Evolutionary conservation across 2,329 filamentous ascomycete species (phyloP), one percentile per base, ranked within the genome.

Genomic region (Botrytis porri): DNA sequence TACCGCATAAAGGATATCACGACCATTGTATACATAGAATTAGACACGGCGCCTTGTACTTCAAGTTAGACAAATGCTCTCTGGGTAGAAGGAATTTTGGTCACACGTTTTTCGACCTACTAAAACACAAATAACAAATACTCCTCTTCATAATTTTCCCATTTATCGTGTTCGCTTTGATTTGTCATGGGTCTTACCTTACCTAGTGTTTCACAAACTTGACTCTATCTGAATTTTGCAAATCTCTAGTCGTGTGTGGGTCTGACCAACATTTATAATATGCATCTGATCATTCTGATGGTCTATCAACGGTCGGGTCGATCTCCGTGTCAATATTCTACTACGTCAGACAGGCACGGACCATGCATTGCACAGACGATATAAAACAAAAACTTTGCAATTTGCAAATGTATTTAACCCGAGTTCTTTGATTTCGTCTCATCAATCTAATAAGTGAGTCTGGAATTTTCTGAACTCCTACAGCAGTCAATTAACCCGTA

Each of bases 1-100:
- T 80, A 93, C 90, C 81, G 86, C 86, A 85, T 94, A 93, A 86
- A 87, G 81, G 82, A 63, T 37, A 65, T 57, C 18, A 59, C 37
- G 25, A 51, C 62, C 39, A 73, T 69, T 80, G 80, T 81, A 80
- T 78, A 77, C 73, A 80, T 80, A 80, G 75, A 76, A 67, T 72
- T 77, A 76, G 74, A 78, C 73, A 43, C 41, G 45, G 61, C 54
- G 70, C 43, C 73, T 77, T 80, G 77, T 79, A 79, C 74, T 77
- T 64, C 79, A 79, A 74, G 75, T 76, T 79, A 79, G 77, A 79
- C 35, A 69, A 12, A 69, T 69, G 37, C 29, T 32, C 45, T 29
- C 65, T 54, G 65, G 48, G 35, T 69, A 69, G 65, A 69, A 69
- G 35, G 48, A 32, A 32, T 69, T 69, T 62, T 54, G 61, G 73